A percentile compares a stretch with the other conserved stretches of the same genome.
Evolutionary conservation across 1,284 basidiomycete genomes (phyloP).

Genomic region (Leccinum angustisporum): DNA sequence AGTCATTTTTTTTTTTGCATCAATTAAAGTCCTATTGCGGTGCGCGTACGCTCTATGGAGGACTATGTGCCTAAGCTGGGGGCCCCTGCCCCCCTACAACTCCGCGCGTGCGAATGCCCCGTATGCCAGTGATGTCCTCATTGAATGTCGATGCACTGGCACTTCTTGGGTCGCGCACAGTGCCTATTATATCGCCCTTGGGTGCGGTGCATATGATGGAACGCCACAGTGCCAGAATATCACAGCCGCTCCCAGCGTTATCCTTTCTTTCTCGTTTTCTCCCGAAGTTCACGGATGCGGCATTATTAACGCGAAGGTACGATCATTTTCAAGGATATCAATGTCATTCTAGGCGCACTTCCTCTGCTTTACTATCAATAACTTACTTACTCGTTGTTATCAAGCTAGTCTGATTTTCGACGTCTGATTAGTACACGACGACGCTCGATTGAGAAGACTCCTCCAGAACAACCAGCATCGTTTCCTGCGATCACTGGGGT

Average conservation of each 20-base stretch:
- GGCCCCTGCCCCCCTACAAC: too few relatives aligned
- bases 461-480: background rate
- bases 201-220: background rate
- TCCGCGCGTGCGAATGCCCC: too few relatives aligned
- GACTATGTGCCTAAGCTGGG: too few relatives aligned
- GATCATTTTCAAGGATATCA: background rate
- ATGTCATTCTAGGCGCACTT: background rate
- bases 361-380: background rate
- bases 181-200: background rate
- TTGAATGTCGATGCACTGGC: too few relatives aligned
- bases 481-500: background rate
- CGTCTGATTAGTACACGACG: background rate
- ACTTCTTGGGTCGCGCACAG: too few relatives aligned
- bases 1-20: too few relatives aligned
- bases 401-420: background rate
- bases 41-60: too few relatives aligned
- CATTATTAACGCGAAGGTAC: background rate
- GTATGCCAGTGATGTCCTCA: too few relatives aligned
- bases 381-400: background rate
- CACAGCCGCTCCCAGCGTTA: background rate
- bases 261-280: background rate
- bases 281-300: too few relatives aligned
- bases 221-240: background rate
- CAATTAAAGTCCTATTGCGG: too few relatives aligned
- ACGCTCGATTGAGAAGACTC: background rate